Evolutionary conservation across 441 rosid genomes (phyloP), one percentile per base, ranked within the genome.

Genomic region (Bruguiera hainesii): DNA sequence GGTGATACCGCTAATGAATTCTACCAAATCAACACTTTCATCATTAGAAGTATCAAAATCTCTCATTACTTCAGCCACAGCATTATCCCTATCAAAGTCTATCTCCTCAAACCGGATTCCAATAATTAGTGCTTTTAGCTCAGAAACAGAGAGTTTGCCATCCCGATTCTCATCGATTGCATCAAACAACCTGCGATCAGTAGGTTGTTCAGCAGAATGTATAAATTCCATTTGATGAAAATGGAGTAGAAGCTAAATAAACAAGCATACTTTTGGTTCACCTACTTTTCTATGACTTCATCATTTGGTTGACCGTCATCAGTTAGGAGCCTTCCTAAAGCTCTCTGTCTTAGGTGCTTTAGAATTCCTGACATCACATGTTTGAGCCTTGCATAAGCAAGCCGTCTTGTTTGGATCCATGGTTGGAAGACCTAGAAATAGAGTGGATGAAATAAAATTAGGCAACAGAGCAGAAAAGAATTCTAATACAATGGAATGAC

Each of bases 71-170:
- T 79, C 88, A 13, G 58, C 53, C 39, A 83, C 89, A 18, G 99
- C 97, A 75, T 87, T 90, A 33, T 91, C 90, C 51, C 66, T 75
- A 79, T 94, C 80, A 56, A 91, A 80, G 76, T 94, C 84, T 37
- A 94, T 83, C 65, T 91, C 97, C 26, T 85, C 93, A 71, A 94
- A 91, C 49, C 75, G 85, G 60, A 94, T 91, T 29, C 99, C 99
- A 52, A 91, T 69, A 21, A 94, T 81, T 48, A 94, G 76, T 26
- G 99, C 99, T 78, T 74, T 94, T 19, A 94, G 76, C 66, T 94
- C 98, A 64, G 85, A 6, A 7, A 72, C 63, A 59, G 93, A 91
- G 30, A 94, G 87, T 20, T 25, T 19, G 25, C 67, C 69, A 48
- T 94, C 87, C 0, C 75, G 65, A 75, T 90, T 83, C 80, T 73